Conservation (phyloP, 148 eudicot species). For the Heliosperma pusillum region DNA sequence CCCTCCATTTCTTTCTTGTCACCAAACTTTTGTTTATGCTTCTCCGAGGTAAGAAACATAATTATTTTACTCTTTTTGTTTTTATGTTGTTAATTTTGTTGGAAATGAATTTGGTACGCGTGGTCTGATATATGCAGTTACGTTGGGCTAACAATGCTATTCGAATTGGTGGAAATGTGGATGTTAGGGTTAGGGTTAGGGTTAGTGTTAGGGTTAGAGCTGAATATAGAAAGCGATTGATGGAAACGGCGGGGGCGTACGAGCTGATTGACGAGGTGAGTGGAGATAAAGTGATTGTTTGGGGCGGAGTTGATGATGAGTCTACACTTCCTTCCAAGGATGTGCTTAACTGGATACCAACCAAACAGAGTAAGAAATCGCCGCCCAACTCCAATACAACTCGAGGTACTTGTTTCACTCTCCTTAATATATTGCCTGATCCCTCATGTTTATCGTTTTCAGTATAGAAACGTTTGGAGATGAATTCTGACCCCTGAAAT, state of each 20-base stretch:
- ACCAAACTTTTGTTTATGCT: background rate
- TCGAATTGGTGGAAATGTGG: slow-evolving; percentile 10
- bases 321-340: slow-evolving; percentile 30
- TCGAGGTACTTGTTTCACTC: slow-evolving; percentile 21
- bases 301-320: slow-evolving; percentile 53
- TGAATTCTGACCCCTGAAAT: background rate
- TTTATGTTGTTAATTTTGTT: background rate
- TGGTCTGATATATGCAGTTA: background rate
- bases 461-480: background rate
- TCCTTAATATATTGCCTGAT: background rate
- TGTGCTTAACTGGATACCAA: slow-evolving; percentile 37
- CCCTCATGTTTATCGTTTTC: background rate
- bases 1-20: background rate
- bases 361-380: slow-evolving; percentile 3
- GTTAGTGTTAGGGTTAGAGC: slow-evolving; percentile 38
- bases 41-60: slow-evolving; percentile 6
- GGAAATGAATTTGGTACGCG: background rate
- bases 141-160: background rate
- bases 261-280: slow-evolving; percentile 48
- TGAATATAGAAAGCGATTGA: slow-evolving; percentile 32
- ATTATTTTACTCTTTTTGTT: background rate
- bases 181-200: slow-evolving; percentile 29
- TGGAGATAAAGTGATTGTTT: slow-evolving; percentile 55
- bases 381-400: background rate
- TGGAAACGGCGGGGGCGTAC: slow-evolving; percentile 60